These are phyloP conservation scores for Zoysia matrella DNA, from an alignment of 202 grass and related monocot genomes.

Conservation along the genomic window DNA sequence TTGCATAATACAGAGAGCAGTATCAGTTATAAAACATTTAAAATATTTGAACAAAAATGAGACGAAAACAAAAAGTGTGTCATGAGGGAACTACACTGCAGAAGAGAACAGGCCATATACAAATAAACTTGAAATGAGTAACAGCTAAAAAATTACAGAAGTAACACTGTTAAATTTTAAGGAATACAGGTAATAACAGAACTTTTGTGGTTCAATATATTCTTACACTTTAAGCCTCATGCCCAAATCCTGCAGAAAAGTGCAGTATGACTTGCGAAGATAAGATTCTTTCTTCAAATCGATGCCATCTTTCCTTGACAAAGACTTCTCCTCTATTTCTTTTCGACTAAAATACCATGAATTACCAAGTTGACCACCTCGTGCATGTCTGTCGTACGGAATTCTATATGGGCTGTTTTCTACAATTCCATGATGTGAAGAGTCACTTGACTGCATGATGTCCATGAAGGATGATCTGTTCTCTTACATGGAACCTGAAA, in stretches of 20 bases:
- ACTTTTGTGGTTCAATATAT: not conserved
- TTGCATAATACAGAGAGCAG: too few relatives aligned
- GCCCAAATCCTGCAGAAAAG: constrained; percentile 89
- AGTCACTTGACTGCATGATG: constrained; percentile 46
- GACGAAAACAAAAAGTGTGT: too few relatives aligned
- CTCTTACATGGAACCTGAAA: too few relatives aligned
- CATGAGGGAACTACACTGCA: not conserved
- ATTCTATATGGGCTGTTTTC: constrained; percentile 76
- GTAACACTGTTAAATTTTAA: constrained; percentile 6
- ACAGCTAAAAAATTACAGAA: not conserved
- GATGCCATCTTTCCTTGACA: constrained; percentile 80
- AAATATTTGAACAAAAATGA: too few relatives aligned
- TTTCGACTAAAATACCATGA: constrained; percentile 93
- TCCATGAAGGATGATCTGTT: constrained; percentile 32
- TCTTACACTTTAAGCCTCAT: constrained; percentile 98
- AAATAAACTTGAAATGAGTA: constrained; percentile 1
- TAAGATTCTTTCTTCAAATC: constrained; percentile 48
- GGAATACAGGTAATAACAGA: constrained; percentile 26
- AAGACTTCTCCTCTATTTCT: constrained; percentile 90
- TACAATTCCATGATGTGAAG: constrained; percentile 62
- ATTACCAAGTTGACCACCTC: constrained; percentile 54
- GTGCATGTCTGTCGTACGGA: constrained; percentile 48
- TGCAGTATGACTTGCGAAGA: constrained; percentile 80
- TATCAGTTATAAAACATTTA: too few relatives aligned
- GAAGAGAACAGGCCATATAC: not conserved